Base-by-base conservation (phyloP, 2,329 filamentous ascomycete genomes). In the Cladorrhinum sp. region DNA sequence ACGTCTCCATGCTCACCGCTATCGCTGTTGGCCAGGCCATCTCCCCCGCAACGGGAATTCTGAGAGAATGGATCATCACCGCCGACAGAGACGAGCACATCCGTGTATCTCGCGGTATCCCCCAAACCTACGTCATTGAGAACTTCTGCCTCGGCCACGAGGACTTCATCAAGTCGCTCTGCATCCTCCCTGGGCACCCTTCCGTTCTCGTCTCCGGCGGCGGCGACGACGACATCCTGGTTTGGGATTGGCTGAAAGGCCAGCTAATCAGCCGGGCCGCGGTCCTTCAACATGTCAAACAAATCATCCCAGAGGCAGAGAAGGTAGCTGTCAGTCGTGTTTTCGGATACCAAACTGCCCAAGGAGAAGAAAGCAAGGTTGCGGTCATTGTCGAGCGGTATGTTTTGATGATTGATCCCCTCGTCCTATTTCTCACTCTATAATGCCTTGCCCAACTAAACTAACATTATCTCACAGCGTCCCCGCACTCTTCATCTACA, bases 1-100 rank as follows among this genome's bases (percentile, higher is more conserved):
- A 99, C 75, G 95, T 99, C 14, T 97, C 94, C 0, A 90, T 98
- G 85, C 84, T 99, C 55, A 97, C 93, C 1, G 88, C 91, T 69
- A 73, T 97, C 56, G 74, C 80, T 49, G 64, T 66, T 8, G 66
- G 54, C 24, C 54, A 57, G n/a, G 48, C 53, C 18, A 46, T 52
- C 8, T 10, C 48, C 24, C 42, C 42, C 5, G n/a, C 28, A 12
- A 28, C 23, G 10, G 46, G 48, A 53, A 16, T 21, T 28, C 10
- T 12, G 26, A 73, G 73, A 16, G 64, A 66, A 26, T 85, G 84
- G 66, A 82, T 86, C 70, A 65, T 86, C 66, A 85, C 84, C 0
- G 79, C 77, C 5, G 80, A 86, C 64, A 78, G 83, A 12, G 83
- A 85, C 70, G 80, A 86, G 62, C 95, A 99, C 75, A 94, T 99